Conservation (phyloP, 805 yeast species). For the Zygosaccharomyces gambellarensis region DNA sequence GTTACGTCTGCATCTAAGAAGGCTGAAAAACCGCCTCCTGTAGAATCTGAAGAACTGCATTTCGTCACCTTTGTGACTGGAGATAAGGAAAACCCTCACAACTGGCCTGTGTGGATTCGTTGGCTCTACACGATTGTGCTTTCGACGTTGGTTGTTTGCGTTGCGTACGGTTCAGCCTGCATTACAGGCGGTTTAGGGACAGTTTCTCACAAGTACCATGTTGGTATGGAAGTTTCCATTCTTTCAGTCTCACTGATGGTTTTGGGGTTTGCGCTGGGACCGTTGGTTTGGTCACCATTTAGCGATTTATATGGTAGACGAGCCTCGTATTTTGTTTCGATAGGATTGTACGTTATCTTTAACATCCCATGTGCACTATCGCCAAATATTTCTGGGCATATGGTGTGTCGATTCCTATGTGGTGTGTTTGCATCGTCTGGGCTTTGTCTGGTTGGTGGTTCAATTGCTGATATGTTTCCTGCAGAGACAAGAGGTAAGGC, state of each 20-base stretch:
- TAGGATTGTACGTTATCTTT: conserved; percentile 68
- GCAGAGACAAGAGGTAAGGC: conserved; percentile 79
- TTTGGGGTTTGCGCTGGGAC: conserved; percentile 81
- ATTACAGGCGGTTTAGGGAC: conserved; percentile 80
- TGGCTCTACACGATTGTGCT: conserved; percentile 67
- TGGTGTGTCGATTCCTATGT: conserved; percentile 79
- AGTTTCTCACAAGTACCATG: conserved; percentile 60
- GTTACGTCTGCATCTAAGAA: conserved; percentile 35
- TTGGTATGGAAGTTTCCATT: conserved; percentile 72
- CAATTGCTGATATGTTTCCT: conserved; percentile 85
- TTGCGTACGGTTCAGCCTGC: conserved; percentile 91
- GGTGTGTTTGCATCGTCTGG: conserved; percentile 86
- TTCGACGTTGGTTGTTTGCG: conserved; percentile 73
- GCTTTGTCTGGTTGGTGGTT: conserved; percentile 82
- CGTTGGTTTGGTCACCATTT: conserved; percentile 83
- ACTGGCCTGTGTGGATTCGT: conserved; percentile 58
- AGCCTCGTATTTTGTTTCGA: conserved; percentile 74
- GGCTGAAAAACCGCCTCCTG: conserved; percentile 25
- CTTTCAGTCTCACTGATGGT: conserved; percentile 84
- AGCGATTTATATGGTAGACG: conserved; percentile 83
- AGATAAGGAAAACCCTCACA: conserved; percentile 88
- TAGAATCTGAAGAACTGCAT: conserved; percentile 43
- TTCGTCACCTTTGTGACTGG: conserved; percentile 75
- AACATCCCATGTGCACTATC: conserved; percentile 85
- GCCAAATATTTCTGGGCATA: conserved; percentile 72